These are phyloP conservation scores for Chondrostereum purpureum DNA, from an alignment of 1,284 basidiomycete species.

Conservation along the genomic window DNA sequence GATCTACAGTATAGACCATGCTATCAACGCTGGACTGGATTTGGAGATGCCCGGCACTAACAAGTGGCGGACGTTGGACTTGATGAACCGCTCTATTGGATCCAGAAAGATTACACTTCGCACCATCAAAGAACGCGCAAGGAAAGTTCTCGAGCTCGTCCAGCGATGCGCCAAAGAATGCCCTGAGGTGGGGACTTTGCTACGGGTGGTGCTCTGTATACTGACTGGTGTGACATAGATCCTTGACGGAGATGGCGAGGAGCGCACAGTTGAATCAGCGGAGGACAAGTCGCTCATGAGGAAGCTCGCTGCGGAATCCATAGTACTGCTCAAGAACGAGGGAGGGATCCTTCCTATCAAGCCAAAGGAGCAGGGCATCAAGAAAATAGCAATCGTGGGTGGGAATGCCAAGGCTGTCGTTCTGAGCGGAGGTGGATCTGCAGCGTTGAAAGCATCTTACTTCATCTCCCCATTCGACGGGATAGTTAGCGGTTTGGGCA, in stretches of 20 bases:
- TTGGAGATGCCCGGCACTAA: slow-evolving; percentile 14
- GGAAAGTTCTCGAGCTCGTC: slow-evolving; percentile 58
- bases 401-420: slow-evolving; percentile 61
- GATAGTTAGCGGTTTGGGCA: slow-evolving; percentile 44
- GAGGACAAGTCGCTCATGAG: slow-evolving; percentile 59
- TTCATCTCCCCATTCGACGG: slow-evolving; percentile 65
- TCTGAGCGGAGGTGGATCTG: slow-evolving; percentile 72
- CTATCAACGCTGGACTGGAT: slow-evolving; percentile 14
- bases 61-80: slow-evolving; percentile 18
- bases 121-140: slow-evolving; percentile 65
- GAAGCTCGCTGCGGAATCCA: slow-evolving; percentile 53
- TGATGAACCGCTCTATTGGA: background rate
- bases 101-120: slow-evolving; percentile 30
- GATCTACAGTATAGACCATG: slow-evolving; percentile 12
- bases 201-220: background rate
- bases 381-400: slow-evolving; percentile 67
- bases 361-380: slow-evolving; percentile 30
- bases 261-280: slow-evolving; percentile 53
- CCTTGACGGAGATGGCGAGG: slow-evolving; percentile 59
- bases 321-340: slow-evolving; percentile 74
- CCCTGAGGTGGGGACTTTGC: slow-evolving; percentile 43
- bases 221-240: slow-evolving; percentile 30
- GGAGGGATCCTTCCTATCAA: slow-evolving; percentile 53
- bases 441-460: slow-evolving; percentile 65
- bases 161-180: slow-evolving; percentile 56